A percentile compares a stretch with the other conserved stretches of the same genome.
Conservation (phyloP, 176 grass and related monocot genomes). For the Triticum aestivum region IWGSC_CS_RefSeq_v2.1 NC_057810.1:33997887-33998386, state of each 20-base stretch:
- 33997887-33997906: no score
- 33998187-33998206: neutral
- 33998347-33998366: neutral
- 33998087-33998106: neutral
- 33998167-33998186: neutral
- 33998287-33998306: neutral
- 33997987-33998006: no score
- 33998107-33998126: neutral
- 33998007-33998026: neutral
- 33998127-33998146: neutral
- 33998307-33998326: neutral
- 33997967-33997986: no score
- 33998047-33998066: neutral
- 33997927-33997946: neutral
- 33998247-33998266: neutral
- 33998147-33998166: neutral
- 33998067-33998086: neutral
- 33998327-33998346: neutral
- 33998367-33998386: no score
- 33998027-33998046: neutral
- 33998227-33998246: neutral
- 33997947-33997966: neutral
- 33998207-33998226: neutral
- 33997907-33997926: no score
- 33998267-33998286: neutral